Base-by-base conservation (phyloP, 345 rosid genomes). In the Anastatica hierochuntica region DNA sequence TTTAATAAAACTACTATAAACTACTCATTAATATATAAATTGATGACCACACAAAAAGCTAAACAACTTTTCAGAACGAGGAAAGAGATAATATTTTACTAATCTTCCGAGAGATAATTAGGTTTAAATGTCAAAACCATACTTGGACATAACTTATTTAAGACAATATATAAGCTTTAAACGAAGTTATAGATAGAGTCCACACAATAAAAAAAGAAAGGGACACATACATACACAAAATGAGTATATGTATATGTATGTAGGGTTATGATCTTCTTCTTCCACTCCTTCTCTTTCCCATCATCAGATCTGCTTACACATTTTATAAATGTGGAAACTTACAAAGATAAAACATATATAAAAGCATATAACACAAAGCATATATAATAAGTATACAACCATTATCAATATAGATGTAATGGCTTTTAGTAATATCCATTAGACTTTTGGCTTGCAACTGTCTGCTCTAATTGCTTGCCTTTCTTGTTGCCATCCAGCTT, bases 401-500 rank as follows among this genome's bases (percentile, higher is more conserved):
- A n/a, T n/a, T n/a, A n/a, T n/a, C n/a, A n/a, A n/a, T n/a, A n/a
- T n/a, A 42, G 51, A 21, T 53, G 42, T 44, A 24, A 18, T 53
- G 43, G 57, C n/a, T 43, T 69, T 78, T 74, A 79, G 75, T 69
- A 82, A 62, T 74, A 82, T 17, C 72, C 88, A 74, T 75, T 81
- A 51, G 94, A 74, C 58, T 83, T 78, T 71, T 73, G 78, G 39
- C 76, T 79, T 38, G 78, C 81, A 59, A 72, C 65, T 63, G 83
- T 24, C 62, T 79, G 83, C 72, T 82, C 84, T 50, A 79, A 51
- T 62, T 60, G 67, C 68, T 80, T 81, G 21, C 76, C 77, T 69
- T 77, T 77, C 75, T 75, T 77, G 75, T 72, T 81, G 48, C 90
- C 80, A 37, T 90, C 94, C 85, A 81, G 69, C 77, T 86, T 86